Base-by-base conservation (phyloP, 2,329 filamentous ascomycete genomes). In the Drechslera avenae region DNA sequence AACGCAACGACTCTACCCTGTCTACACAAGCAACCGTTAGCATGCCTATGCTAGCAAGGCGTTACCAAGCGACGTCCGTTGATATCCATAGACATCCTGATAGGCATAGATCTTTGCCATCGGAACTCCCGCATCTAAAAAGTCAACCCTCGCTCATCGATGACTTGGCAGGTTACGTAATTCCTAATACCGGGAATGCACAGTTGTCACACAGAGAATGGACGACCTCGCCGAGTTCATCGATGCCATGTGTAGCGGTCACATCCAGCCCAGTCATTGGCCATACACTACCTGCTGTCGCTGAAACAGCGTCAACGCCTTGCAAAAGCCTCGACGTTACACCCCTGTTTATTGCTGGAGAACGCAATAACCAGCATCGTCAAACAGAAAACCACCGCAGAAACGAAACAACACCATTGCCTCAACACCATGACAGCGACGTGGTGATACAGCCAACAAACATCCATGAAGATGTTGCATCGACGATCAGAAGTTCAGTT, bases 111-210 rank as follows among this genome's bases (percentile, higher is more conserved):
- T 66, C 63, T 0, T 42, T 64, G 3, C 61, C 64, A 2, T 53
- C 49, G 2, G 43, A 56, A 34, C 54, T 69, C 2, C 66, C 63
- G 2, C 46, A 37, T 34, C 30, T 65, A 1, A 52, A 56, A 4
- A 59, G 51, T 16, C 59, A 65, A 13, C 44, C 60, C 1, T 68
- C 64, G 3, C 57, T 70, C 12, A 55, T 62, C 18, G 57, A 60
- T 14, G 66, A 68, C 18, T 43, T 70, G n/a, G 57, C 56, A 2
- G 44, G 52, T 2, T 67, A 54, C 42, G 57, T 70, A 4, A 30
- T 61, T 19, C 57, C 58, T 3, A 53, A 42, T 12, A 21, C 32
- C 3, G 50, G 44, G 9, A 56, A 52, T 10, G 56, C 58, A 3
- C 51, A 39, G 18, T 10, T 52, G 2, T 21, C 21, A 4, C 42